These are phyloP conservation scores for Saxispiralis lemnorum DNA, from an alignment of 495 filamentous ascomycete genomes.

Conservation along the genomic window DNA sequence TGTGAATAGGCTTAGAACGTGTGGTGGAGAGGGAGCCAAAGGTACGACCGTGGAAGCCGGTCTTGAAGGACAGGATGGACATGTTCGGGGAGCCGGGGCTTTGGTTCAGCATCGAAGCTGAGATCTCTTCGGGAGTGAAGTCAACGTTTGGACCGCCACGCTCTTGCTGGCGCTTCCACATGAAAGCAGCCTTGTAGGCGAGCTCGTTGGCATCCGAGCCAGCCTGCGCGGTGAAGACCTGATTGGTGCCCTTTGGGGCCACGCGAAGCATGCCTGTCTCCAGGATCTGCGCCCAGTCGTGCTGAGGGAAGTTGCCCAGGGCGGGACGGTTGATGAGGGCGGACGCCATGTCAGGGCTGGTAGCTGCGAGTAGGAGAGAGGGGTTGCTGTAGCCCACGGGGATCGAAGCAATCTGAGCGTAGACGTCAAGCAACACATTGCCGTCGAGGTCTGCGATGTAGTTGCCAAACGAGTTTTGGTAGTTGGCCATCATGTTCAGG, in stretches of 20 bases:
- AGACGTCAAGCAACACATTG: slow-evolving; percentile 44
- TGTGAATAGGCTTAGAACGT: slow-evolving; percentile 92
- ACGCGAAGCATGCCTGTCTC: slow-evolving; percentile 75
- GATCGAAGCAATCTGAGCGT: slow-evolving; percentile 93
- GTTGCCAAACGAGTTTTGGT: slow-evolving; percentile 46
- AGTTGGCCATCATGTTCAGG: slow-evolving; percentile 84
- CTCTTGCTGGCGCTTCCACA: slow-evolving; percentile 80
- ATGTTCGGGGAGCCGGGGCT: slow-evolving; percentile 64
- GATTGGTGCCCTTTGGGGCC: slow-evolving; percentile 77
- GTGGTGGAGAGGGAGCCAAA: slow-evolving; percentile 88
- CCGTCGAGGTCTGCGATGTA: slow-evolving; percentile 81
- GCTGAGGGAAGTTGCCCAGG: slow-evolving; percentile 86
- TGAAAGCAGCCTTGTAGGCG: slow-evolving; percentile 98
- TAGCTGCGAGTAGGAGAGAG: slow-evolving; percentile 48
- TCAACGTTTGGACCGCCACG: slow-evolving; percentile 64
- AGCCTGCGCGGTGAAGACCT: slow-evolving; percentile 92
- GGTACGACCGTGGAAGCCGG: slow-evolving; percentile 86
- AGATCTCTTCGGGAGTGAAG: slow-evolving; percentile 68
- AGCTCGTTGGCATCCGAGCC: slow-evolving; percentile 97
- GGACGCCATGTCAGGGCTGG: slow-evolving; percentile 60
- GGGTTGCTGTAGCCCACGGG: slow-evolving; percentile 96
- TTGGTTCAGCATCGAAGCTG: slow-evolving; percentile 69
- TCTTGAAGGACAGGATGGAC: slow-evolving; percentile 85
- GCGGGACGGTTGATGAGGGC: slow-evolving; percentile 87
- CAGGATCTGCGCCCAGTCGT: slow-evolving; percentile 74